A percentile compares a stretch with the other conserved stretches of the same genome.
phyloP scores from a whole-genome alignment of 148 eudicot species.

The Rhododendron ovatum region DNA sequence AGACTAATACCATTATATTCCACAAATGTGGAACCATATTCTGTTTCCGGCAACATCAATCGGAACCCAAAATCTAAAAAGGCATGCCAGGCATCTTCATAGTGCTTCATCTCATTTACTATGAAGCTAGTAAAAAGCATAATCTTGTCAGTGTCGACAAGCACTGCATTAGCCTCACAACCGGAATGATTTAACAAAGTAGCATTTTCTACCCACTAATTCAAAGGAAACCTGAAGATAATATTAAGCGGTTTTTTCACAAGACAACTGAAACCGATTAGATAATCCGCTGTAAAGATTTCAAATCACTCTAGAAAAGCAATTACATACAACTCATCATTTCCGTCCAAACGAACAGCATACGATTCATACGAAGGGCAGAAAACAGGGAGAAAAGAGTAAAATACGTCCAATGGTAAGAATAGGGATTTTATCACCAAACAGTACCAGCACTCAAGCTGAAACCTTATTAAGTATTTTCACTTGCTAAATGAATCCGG shows the following conservation, averaged over 20 bases:
- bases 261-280: not conserved
- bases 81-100: not conserved
- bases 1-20: not conserved
- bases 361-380: not conserved
- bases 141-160: not conserved
- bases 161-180: not conserved
- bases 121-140: not conserved
- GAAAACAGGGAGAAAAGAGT: not conserved
- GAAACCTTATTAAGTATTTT: not conserved
- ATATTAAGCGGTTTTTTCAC: not conserved
- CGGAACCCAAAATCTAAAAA: not conserved
- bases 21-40: not conserved
- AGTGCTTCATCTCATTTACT: not conserved
- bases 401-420: not conserved
- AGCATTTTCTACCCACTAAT: not conserved
- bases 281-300: too few species aligned
- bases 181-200: not conserved
- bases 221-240: not conserved
- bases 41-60: conserved; percentile 6
- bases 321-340: not conserved
- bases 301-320: not conserved
- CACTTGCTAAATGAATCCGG: too few species aligned
- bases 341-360: not conserved
- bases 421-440: not conserved
- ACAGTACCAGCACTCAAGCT: not conserved